phyloP scores from a whole-genome alignment of 1,284 basidiomycete species.

The Leccinum pseudoinsigne region DNA sequence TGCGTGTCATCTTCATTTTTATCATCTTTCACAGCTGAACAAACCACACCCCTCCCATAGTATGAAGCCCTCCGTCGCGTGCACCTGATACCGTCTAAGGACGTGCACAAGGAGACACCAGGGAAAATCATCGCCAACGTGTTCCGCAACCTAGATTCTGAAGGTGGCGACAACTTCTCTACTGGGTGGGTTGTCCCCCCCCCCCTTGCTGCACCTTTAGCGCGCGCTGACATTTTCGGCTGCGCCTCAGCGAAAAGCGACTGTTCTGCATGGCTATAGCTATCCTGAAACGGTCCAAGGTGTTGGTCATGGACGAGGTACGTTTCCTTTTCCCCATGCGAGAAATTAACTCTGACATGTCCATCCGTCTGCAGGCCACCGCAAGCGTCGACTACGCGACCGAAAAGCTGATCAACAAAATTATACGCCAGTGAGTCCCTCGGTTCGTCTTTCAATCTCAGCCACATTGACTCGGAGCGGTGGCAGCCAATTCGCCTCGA shows the following conservation, averaged over 20 bases:
- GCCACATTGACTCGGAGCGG: neutral
- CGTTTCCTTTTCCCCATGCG: conserved; percentile 5
- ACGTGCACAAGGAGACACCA: conserved; percentile 40
- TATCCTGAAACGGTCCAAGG: conserved; percentile 54
- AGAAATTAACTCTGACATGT: neutral
- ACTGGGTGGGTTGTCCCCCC: conserved; percentile 49
- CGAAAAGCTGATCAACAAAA: no score
- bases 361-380: conserved; percentile 18
- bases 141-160: conserved; percentile 85
- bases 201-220: neutral
- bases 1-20: conserved; percentile 35
- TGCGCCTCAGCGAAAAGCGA: conserved; percentile 50
- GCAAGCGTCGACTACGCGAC: no score
- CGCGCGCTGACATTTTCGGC: neutral
- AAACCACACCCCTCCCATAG: conserved; percentile 36
- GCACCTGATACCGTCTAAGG: conserved; percentile 73
- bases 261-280: conserved; percentile 67
- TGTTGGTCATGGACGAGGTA: conserved; percentile 63
- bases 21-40: conserved; percentile 5
- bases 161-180: conserved; percentile 47
- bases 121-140: conserved; percentile 75
- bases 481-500: conserved; percentile 59
- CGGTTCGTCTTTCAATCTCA: no score
- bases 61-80: conserved; percentile 88
- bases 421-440: no score